Conservation (phyloP, 441 rosid genomes). For the Jatropha multifida region DNA sequence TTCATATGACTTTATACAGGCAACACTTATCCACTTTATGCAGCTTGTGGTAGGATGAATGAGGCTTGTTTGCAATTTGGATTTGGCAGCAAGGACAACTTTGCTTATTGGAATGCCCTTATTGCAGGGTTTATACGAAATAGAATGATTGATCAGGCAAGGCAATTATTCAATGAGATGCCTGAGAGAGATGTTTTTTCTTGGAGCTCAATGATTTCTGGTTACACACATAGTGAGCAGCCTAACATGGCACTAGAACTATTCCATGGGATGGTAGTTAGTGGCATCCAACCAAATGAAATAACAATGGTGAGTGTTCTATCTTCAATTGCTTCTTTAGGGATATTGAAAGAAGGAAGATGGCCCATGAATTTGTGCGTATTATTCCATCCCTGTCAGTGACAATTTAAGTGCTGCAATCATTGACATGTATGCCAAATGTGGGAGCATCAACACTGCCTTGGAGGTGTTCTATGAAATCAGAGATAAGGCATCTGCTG, state of each 20-base stretch:
- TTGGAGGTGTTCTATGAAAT: slow-evolving; percentile 53
- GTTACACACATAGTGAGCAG: slow-evolving; percentile 54
- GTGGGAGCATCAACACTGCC: slow-evolving; percentile 68
- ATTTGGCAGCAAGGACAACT: slow-evolving; percentile 44
- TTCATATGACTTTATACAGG: slow-evolving; percentile 37
- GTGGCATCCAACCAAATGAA: slow-evolving; percentile 56
- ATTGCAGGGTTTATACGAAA: slow-evolving; percentile 63
- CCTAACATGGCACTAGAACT: slow-evolving; percentile 55
- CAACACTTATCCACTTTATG: slow-evolving; percentile 25
- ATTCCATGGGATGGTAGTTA: slow-evolving; percentile 53
- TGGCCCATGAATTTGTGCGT: slow-evolving; percentile 50
- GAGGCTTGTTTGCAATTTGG: slow-evolving; percentile 68
- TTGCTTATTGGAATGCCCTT: slow-evolving; percentile 66
- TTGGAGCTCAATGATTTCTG: slow-evolving; percentile 83
- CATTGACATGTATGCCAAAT: slow-evolving; percentile 90
- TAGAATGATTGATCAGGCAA: slow-evolving; percentile 58
- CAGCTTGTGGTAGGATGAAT: slow-evolving; percentile 12
- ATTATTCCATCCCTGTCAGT: slow-evolving; percentile 41
- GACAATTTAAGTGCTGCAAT: slow-evolving; percentile 74
- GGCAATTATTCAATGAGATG: slow-evolving; percentile 54
- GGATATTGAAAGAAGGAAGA: slow-evolving; percentile 57
- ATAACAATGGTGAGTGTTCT: slow-evolving; percentile 81
- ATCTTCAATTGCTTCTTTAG: slow-evolving; percentile 61
- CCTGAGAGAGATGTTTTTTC: slow-evolving; percentile 69
- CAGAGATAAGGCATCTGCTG: slow-evolving; percentile 36